A percentile compares a stretch with the other conserved stretches of the same genome.
phyloP scores from a whole-genome alignment of 257 asterid genomes.

The Thymus quinquecostatus region DNA sequence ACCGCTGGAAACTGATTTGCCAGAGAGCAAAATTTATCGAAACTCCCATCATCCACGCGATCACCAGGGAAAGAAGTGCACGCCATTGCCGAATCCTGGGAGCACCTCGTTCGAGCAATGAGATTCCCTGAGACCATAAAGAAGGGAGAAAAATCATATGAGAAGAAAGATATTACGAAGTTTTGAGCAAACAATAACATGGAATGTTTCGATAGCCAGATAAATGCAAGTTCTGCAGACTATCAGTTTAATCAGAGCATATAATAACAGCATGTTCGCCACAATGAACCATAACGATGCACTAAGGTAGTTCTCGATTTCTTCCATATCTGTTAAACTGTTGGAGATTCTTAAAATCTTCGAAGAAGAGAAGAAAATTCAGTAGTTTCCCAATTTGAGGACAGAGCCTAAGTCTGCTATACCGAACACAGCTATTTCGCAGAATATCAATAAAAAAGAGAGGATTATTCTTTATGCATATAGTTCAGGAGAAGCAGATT shows the following conservation, averaged over 20 bases:
- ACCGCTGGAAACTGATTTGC: background rate
- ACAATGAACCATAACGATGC: background rate
- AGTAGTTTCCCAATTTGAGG: background rate
- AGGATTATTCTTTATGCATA: background rate
- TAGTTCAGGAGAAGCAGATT: background rate
- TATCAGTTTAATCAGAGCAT: background rate
- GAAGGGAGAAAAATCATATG: background rate
- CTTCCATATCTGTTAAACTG: background rate
- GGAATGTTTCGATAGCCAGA: background rate
- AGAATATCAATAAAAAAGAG: no score
- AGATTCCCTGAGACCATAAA: background rate
- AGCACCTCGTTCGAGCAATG: background rate
- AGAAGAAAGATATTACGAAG: background rate
- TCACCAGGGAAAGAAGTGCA: background rate
- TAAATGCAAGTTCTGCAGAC: background rate
- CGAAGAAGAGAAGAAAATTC: background rate
- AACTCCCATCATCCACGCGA: background rate
- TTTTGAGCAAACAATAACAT: background rate
- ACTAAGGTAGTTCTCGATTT: background rate
- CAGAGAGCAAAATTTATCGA: slow-evolving; percentile 2
- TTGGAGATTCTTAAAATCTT: background rate
- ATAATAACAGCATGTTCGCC: background rate
- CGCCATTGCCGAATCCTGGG: background rate
- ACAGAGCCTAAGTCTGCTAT: no score
- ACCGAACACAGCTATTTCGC: no score